phyloP scores from a whole-genome alignment of 1,284 basidiomycete genomes.

The Sporisorium exsertum region DNA sequence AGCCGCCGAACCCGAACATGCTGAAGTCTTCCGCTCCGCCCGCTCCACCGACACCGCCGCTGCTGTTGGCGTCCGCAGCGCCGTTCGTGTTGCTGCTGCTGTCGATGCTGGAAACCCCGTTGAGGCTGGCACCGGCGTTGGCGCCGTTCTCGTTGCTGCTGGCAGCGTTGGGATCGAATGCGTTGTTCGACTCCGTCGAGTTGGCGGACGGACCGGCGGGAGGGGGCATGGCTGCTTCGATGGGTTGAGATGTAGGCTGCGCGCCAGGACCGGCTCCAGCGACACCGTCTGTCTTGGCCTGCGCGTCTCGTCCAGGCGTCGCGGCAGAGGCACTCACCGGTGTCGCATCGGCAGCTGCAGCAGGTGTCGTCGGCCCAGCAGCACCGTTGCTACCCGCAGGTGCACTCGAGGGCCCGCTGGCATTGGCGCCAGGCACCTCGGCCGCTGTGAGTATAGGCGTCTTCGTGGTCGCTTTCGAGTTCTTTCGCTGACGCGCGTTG shows the following conservation, averaged over 20 bases:
- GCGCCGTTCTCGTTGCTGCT: constrained; percentile 15
- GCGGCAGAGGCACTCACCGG: constrained; percentile 49
- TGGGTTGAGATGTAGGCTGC: constrained; percentile 36
- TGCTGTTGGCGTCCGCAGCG: constrained; percentile 12
- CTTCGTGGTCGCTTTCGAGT: constrained; percentile 52
- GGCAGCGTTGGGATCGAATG: constrained; percentile 9
- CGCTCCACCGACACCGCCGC: constrained; percentile 6
- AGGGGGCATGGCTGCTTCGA: constrained; percentile 40
- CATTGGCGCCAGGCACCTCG: constrained; percentile 27
- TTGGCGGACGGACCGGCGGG: constrained; percentile 33
- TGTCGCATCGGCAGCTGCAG: constrained; percentile 46
- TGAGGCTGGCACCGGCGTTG: constrained; percentile 11
- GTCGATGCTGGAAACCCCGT: constrained; percentile 20
- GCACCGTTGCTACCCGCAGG: constrained; percentile 25
- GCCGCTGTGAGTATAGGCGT: constrained; percentile 53
- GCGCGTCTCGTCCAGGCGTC: constrained; percentile 49
- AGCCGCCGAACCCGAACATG: constrained; percentile 62
- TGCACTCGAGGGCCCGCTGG: constrained; percentile 5
- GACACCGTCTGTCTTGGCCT: constrained; percentile 12
- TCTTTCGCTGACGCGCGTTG: constrained; percentile 48
- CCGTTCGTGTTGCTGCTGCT: constrained; percentile 10
- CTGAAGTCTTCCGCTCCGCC: constrained; percentile 56
- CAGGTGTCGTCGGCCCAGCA: constrained; percentile 46
- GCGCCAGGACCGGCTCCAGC: constrained; percentile 11
- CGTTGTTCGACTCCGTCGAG: constrained; percentile 15